These are phyloP conservation scores for Tetrapisispora iriomotensis DNA, from an alignment of 805 yeast species.

Conservation along the genomic window DNA sequence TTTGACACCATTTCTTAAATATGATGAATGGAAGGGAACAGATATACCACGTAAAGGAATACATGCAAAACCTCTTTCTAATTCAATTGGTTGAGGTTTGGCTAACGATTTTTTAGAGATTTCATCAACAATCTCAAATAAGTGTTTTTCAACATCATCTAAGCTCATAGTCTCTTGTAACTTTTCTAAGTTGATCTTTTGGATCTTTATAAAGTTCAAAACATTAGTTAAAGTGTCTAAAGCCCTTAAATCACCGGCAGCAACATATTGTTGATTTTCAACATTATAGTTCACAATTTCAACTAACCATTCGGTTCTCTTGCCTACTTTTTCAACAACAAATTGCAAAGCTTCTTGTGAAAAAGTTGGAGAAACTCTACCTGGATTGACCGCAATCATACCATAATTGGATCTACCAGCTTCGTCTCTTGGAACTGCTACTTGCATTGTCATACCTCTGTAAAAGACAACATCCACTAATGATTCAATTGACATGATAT, in stretches of 20 bases:
- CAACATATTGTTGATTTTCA: slow-evolving; percentile 95
- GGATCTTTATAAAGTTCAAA: slow-evolving; percentile 82
- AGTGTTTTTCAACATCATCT: slow-evolving; percentile 82
- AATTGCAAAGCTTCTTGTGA: slow-evolving; percentile 87
- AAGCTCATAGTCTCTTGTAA: slow-evolving; percentile 72
- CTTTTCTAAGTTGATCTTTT: slow-evolving; percentile 87
- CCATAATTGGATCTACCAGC: slow-evolving; percentile 96
- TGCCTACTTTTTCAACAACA: slow-evolving; percentile 81
- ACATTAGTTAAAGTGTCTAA: slow-evolving; percentile 90
- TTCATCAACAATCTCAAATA: slow-evolving; percentile 79
- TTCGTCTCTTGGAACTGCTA: slow-evolving; percentile 96
- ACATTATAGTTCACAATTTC: slow-evolving; percentile 98
- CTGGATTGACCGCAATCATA: slow-evolving; percentile 98
- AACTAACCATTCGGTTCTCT: slow-evolving; percentile 82
- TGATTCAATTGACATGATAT: slow-evolving; percentile 97
- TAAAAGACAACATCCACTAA: slow-evolving; percentile 96
- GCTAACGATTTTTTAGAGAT: slow-evolving; percentile 71
- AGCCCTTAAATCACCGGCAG: slow-evolving; percentile 97
- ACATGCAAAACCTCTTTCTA: slow-evolving; percentile 96
- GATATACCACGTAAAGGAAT: slow-evolving; percentile 97
- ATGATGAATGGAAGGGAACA: slow-evolving; percentile 99
- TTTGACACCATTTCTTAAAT: slow-evolving; percentile 95
- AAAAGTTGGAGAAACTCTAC: slow-evolving; percentile 82
- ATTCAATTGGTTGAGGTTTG: slow-evolving; percentile 92
- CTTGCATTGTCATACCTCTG: slow-evolving; percentile 99